Evolutionary conservation across 2,329 filamentous ascomycete species (phyloP).

Genomic region (Sclerotinia sclerotiorum): DNA sequence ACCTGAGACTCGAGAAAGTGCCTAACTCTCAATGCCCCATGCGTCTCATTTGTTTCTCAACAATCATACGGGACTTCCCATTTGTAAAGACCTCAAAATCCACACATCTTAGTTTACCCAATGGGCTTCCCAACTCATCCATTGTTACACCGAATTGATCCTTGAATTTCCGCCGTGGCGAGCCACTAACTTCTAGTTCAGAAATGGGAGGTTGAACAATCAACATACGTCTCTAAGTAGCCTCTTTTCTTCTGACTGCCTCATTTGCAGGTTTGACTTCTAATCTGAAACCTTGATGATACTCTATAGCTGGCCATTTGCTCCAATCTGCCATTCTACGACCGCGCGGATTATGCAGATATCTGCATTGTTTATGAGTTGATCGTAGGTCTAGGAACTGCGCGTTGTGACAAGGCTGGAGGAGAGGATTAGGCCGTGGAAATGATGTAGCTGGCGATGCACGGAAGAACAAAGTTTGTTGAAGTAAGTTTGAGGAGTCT

Average conservation of each 20-base stretch:
- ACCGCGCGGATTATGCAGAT: conserved; percentile 6
- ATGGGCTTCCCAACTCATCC: conserved; percentile 12
- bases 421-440: conserved; percentile 16
- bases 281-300: neutral
- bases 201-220: conserved; percentile 21
- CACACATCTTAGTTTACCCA: conserved; percentile 14
- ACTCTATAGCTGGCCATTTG: conserved; percentile 8
- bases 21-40: neutral
- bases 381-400: conserved; percentile 20
- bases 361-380: conserved; percentile 13
- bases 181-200: conserved; percentile 5
- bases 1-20: neutral
- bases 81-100: conserved; percentile 21
- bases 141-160: conserved; percentile 13
- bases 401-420: conserved; percentile 15
- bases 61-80: conserved; percentile 15
- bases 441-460: conserved; percentile 13
- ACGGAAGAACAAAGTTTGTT: conserved; percentile 14
- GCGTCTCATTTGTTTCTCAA: conserved; percentile 9
- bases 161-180: neutral
- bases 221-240: conserved; percentile 17
- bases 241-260: conserved; percentile 9
- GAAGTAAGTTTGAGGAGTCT: conserved; percentile 13
- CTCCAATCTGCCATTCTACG: neutral
- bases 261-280: conserved; percentile 5